Evolutionary conservation across 257 asterid genomes (phyloP).

Genomic region (Petunia axillaris): DNA sequence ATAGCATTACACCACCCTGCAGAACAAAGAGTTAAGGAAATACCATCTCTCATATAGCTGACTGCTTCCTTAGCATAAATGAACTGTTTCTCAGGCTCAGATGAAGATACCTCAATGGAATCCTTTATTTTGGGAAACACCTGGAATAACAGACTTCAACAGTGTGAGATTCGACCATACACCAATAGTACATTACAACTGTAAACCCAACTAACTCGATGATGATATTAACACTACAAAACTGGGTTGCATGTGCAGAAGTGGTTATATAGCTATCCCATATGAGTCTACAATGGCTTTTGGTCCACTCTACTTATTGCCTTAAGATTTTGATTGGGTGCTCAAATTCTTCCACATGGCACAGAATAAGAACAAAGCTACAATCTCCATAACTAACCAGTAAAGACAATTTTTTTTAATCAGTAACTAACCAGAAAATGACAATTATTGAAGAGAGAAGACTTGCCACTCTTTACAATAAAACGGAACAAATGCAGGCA

Average conservation of each 20-base stretch:
- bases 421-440: neutral
- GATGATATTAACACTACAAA: neutral
- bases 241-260: neutral
- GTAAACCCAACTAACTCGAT: neutral
- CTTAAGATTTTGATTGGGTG: neutral
- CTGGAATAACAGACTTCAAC: constrained; percentile 51
- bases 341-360: neutral
- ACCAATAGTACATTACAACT: constrained; percentile 11
- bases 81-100: constrained; percentile 26
- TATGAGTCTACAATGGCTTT: neutral
- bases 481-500: neutral
- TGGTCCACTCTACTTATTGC: neutral
- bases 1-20: constrained; percentile 89
- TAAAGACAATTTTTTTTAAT: neutral
- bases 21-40: constrained; percentile 21
- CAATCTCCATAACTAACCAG: neutral
- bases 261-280: neutral
- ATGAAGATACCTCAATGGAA: constrained; percentile 65
- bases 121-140: constrained; percentile 87
- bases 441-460: neutral
- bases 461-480: neutral
- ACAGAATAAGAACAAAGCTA: neutral
- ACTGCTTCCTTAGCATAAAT: constrained; percentile 2
- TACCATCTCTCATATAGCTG: constrained; percentile 2
- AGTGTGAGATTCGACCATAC: constrained; percentile 20